Base-by-base conservation (phyloP, 345 rosid species). In the Anacardium occidentale region DNA sequence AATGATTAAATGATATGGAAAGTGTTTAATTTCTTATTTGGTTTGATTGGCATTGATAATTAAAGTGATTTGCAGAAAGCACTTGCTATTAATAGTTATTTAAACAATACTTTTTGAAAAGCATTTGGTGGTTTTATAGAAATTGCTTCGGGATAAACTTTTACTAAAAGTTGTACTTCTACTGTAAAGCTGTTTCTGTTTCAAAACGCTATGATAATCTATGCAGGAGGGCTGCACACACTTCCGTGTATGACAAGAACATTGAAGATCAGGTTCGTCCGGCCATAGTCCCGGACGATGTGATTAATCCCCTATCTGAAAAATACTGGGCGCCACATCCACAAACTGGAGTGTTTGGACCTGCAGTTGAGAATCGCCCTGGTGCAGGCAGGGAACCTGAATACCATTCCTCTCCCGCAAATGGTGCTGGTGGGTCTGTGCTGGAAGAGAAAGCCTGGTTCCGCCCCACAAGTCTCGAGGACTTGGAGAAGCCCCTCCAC, bases 241-340 rank as follows among this genome's bases (percentile, higher is more conserved):
- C 90, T 2, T 84, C 98, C 0, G 88, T 64, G 5, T 91, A 91
- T 78, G 96, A 94, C 74, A 94, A 91, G 93, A 94, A 94, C 88
- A 61, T 76, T 18, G 98, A 94, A 29, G 95, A 93, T 53, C 89
- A 81, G 10, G 70, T 62, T 37, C 85, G 50, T 7, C 82, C 96
- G 18, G 70, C 71, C 66, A 72, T 74, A 68, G 94, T 91, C 22
- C 90, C 94, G 21, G 98, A 94, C 45, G 84, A 91, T 57, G 81
- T 91, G 72, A 88, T 94, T 53, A 65, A 80, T 77, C 85, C 90
- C 20, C 74, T 81, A 51, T 82, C 97, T 7, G 89, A 90, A 34
- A 82, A 94, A 75, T 94, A 94, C 70, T 94, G 98, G 97, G 91
- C 89, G n/a, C 98, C 98, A 4, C 89, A 94, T 71, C 98, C 98